Base-by-base conservation (phyloP, 1,139 yeast genomes). In the Hyphopichia khmerensis region DNA sequence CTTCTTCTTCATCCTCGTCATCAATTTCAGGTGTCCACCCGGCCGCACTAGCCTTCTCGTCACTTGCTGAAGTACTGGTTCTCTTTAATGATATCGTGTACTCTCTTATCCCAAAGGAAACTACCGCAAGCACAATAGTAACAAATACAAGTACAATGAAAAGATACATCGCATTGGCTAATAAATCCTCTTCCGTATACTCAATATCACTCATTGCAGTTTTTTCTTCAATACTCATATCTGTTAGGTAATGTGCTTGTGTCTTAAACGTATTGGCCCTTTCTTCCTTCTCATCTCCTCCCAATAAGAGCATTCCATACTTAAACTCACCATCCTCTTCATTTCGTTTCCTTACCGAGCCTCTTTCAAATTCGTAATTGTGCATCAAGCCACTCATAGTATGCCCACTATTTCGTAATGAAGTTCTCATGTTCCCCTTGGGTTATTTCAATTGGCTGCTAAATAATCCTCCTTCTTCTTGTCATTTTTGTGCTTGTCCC, bases 141-240 rank as follows among this genome's bases (percentile, higher is more conserved):
- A 42, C 41, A 26, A 62, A 51, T 11, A 64, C 51, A n/a, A 65
- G 41, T 2, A 63, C 44, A 36, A 64, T 41, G 39, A 65, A 64
- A 3, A 64, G 55, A 43, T 65, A 65, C n/a, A 62, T 48, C 3
- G 61, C 52, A 43, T 59, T 63, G n/a, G 68, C 55, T 3, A 65
- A 41, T n/a, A 65, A 41, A 15, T 56, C 61, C 23, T 53, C 50
- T 16, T 53, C 51, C 2, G 49, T 33, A 33, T 44, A 46, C 13
- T 21, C 24, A 21, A 8, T 8, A 21, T 8, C n/a, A n/a, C n/a
- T n/a, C n/a, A n/a, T n/a, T n/a, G n/a, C n/a, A n/a, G n/a, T n/a
- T n/a, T n/a, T n/a, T n/a, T n/a, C n/a, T n/a, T n/a, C n/a, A n/a
- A n/a, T n/a, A 21, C 9, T 21, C 5, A 9, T 21, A 21, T 6